Percentiles rank a stretch among this genome's conserved stretches.
phyloP scores from a whole-genome alignment of 345 rosid species.

The Lepidium africanum region DNA sequence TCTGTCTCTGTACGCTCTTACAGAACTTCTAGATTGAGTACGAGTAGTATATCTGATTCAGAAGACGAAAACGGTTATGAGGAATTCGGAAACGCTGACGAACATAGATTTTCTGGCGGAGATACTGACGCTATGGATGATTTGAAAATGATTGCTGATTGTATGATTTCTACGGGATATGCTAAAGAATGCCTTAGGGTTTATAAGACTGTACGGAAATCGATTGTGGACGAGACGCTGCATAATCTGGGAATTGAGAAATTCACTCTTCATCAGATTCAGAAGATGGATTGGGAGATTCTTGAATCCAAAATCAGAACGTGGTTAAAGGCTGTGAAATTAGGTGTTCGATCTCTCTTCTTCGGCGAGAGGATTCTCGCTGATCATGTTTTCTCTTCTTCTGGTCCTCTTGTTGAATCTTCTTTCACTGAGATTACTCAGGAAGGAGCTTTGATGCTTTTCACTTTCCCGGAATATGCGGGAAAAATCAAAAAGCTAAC shows the following conservation, averaged over 20 bases:
- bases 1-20: slow-evolving; percentile 49
- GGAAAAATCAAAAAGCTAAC: slow-evolving; percentile 43
- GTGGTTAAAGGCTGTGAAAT: slow-evolving; percentile 61
- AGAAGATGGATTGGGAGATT: slow-evolving; percentile 62
- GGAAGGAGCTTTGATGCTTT: slow-evolving; percentile 55
- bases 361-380: slow-evolving; percentile 66
- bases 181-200: slow-evolving; percentile 60
- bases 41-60: slow-evolving; percentile 26
- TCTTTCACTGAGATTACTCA: slow-evolving; percentile 60
- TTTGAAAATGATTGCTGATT: slow-evolving; percentile 67
- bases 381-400: slow-evolving; percentile 63
- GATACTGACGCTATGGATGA: slow-evolving; percentile 47
- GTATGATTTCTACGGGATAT: slow-evolving; percentile 81
- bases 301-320: slow-evolving; percentile 50
- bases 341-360: slow-evolving; percentile 47
- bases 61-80: slow-evolving; percentile 23
- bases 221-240: slow-evolving; percentile 65
- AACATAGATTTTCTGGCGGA: slow-evolving; percentile 32
- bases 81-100: slow-evolving; percentile 33
- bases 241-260: slow-evolving; percentile 45
- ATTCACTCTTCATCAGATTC: slow-evolving; percentile 39
- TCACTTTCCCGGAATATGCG: slow-evolving; percentile 52
- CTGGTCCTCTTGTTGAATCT: slow-evolving; percentile 44
- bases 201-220: slow-evolving; percentile 53
- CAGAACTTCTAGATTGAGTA: slow-evolving; percentile 37